Percentiles rank a stretch among this genome's conserved stretches.
Conservation (phyloP, 148 eudicot species). For the Chenopodium album region DNA sequence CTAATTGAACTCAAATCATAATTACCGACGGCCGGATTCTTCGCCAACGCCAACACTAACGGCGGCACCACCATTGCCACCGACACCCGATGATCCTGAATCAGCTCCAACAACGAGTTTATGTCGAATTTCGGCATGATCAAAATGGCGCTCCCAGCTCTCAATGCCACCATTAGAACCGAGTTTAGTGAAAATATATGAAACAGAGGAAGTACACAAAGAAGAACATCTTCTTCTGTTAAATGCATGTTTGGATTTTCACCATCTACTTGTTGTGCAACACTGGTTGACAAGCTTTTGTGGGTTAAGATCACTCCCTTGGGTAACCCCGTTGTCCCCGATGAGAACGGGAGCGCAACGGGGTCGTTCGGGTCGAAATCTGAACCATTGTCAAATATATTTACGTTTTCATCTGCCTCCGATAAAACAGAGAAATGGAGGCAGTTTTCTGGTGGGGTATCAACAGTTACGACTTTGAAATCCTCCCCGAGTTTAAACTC, state of each 20-base stretch:
- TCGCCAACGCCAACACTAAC: conserved; percentile 69
- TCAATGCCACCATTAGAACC: conserved; percentile 54
- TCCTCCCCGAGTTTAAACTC: conserved; percentile 40
- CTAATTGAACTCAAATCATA: conserved; percentile 65
- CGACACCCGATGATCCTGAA: conserved; percentile 60
- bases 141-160: conserved; percentile 64
- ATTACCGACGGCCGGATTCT: conserved; percentile 54
- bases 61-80: conserved; percentile 92
- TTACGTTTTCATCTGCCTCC: conserved; percentile 32
- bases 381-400: conserved; percentile 23
- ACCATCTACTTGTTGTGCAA: conserved; percentile 88
- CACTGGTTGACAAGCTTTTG: conserved; percentile 69
- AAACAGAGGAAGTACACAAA: conserved; percentile 75
- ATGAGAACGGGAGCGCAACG: conserved; percentile 81
- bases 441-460: conserved; percentile 46
- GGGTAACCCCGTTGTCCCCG: conserved; percentile 87
- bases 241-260: conserved; percentile 74
- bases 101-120: conserved; percentile 38
- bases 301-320: conserved; percentile 89
- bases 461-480: conserved; percentile 52
- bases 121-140: conserved; percentile 78
- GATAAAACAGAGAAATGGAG: conserved; percentile 49
- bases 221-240: conserved; percentile 56
- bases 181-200: conserved; percentile 82
- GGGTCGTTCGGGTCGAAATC: conserved; percentile 52